Evolutionary conservation across 305 asterid genomes (phyloP).

Genomic region (Euphrasia arctica): DNA sequence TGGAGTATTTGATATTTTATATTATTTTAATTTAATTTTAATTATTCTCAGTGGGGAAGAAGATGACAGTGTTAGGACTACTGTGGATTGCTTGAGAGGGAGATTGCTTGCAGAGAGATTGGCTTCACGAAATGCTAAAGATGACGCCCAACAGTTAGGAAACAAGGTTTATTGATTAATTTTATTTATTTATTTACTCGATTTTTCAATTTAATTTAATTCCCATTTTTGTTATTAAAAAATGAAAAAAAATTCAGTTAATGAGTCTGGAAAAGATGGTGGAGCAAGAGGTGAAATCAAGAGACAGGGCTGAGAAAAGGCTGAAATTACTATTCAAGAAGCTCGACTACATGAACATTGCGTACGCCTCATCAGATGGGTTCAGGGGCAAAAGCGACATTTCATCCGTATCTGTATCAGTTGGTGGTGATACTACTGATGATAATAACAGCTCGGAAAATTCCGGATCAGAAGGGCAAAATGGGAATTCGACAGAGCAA

Average conservation of each 20-base stretch:
- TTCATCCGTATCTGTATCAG: slow-evolving; percentile 42
- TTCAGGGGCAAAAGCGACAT: slow-evolving; percentile 44
- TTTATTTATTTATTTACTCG: background rate
- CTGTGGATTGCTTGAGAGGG: slow-evolving; percentile 71
- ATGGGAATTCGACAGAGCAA: background rate
- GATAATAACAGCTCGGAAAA: slow-evolving; percentile 3
- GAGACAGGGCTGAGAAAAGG: slow-evolving; percentile 71
- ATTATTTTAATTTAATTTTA: background rate
- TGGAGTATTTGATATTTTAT: background rate
- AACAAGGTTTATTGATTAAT: slow-evolving; percentile 43
- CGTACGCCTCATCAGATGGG: slow-evolving; percentile 11
- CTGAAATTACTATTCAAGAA: slow-evolving; percentile 56
- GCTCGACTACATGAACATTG: slow-evolving; percentile 50
- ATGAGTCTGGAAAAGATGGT: slow-evolving; percentile 57
- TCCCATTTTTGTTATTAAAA: background rate
- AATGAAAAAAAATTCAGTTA: slow-evolving; percentile 32
- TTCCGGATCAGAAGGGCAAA: slow-evolving; percentile 1
- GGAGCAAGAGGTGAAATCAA: slow-evolving; percentile 61
- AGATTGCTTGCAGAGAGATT: slow-evolving; percentile 77
- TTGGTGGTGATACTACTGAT: slow-evolving; percentile 16
- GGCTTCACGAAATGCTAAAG: slow-evolving; percentile 65
- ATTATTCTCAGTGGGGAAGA: slow-evolving; percentile 33
- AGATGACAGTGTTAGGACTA: slow-evolving; percentile 56
- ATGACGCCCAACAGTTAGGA: slow-evolving; percentile 45
- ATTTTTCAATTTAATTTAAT: background rate